phyloP scores from a whole-genome alignment of 1,284 basidiomycete species.

The Mycena sp. region DNA sequence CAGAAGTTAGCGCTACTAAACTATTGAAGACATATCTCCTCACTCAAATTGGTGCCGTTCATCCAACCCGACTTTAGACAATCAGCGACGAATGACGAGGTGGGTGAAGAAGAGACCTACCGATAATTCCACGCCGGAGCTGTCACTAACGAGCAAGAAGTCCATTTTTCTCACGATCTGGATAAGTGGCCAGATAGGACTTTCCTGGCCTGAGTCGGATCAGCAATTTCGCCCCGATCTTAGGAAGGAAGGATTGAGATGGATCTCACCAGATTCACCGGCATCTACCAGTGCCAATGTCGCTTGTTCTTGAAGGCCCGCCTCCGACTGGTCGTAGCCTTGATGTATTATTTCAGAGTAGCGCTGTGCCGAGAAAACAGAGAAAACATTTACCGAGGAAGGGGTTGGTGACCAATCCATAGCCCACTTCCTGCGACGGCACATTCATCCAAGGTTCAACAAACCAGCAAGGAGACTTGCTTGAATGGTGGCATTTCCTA shows the following conservation, averaged over 20 bases:
- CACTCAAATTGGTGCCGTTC: conserved; percentile 14
- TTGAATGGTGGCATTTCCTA: conserved; percentile 15
- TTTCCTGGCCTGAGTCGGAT: conserved; percentile 8
- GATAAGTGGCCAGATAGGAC: conserved; percentile 16
- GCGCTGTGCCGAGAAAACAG: neutral
- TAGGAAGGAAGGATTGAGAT: neutral
- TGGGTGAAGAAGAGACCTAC: conserved; percentile 5
- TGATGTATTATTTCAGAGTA: conserved; percentile 1
- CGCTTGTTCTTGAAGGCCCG: conserved; percentile 6
- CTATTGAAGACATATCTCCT: conserved; percentile 3
- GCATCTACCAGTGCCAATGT: conserved; percentile 7
- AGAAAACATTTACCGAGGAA: conserved; percentile 13
- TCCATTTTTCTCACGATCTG: conserved; percentile 14
- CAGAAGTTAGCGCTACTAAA: neutral
- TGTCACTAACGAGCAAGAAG: conserved; percentile 16
- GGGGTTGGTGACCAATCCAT: conserved; percentile 17
- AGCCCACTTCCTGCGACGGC: conserved; percentile 11
- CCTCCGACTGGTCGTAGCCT: conserved; percentile 5
- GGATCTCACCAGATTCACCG: conserved; percentile 13
- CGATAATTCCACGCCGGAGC: conserved; percentile 14
- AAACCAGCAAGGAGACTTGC: neutral
- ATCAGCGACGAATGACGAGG: conserved; percentile 1
- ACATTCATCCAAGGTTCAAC: neutral
- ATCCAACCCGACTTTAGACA: conserved; percentile 13
- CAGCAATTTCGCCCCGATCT: neutral